Base-by-base conservation (phyloP, 2,329 filamentous ascomycete species). In the Pseudogymnoascus sp. region DNA sequence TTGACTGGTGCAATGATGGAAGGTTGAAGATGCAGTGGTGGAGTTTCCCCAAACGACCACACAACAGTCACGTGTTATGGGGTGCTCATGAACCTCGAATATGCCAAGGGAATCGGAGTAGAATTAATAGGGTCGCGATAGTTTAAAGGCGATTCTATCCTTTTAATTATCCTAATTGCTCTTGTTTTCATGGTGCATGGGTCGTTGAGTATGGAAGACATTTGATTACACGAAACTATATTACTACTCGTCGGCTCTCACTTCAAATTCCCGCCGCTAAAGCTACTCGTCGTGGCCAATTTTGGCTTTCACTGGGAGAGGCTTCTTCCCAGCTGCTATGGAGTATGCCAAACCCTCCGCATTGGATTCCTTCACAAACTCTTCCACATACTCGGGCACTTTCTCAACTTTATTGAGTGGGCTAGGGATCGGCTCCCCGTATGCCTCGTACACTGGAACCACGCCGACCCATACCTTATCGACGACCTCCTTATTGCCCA, bases 391-490 rank as follows among this genome's bases (percentile, higher is more conserved):
- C 66, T 77, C 78, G 3, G 85, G 84, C 4, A 84, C 76, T 31
- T 68, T 64, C n/a, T 47, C 50, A 35, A 67, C 66, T 31, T 57
- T 61, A 61, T 67, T 67, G 17, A 69, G 63, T 0, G 61, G 40
- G 29, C 66, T 63, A 4, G 63, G 26, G 31, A 70, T 61, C 3
- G 68, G 69, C 31, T 61, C 62, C 9, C 86, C 89, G 63, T 89
- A 76, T 0, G 75, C 76, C 64, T 83, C 80, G 71, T 84, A 86
- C 9, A 90, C 79, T 0, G 91, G 82, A 50, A 85, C 71, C 1
- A 84, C 81, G 2, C 83, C 83, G 1, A 79, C 80, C 82, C 83
- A 85, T 24, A 80, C 76, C 7, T 71, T 67, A 2, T 68, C 71
- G n/a, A 74, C 67, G 5, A 81, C 62, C 11, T 70, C 73, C 10